Conservation (phyloP, 495 filamentous ascomycete species). For the Echria macrotheca region DNA sequence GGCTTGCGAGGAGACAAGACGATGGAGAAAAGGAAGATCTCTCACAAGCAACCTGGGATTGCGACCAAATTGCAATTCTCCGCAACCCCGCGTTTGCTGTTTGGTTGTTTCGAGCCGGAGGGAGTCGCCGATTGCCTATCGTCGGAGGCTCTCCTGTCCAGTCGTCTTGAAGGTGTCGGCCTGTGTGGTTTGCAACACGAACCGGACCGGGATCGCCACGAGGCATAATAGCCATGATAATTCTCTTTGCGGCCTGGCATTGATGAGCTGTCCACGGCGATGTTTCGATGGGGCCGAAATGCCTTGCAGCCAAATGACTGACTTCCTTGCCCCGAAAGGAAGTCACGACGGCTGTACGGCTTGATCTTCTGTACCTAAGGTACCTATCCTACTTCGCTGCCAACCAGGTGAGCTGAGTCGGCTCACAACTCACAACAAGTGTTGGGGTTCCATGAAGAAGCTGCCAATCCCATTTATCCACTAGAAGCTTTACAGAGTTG, state of each 20-base stretch:
- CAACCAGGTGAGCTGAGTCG: too few relatives aligned
- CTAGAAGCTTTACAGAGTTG: too few relatives aligned
- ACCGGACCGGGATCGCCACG: not conserved
- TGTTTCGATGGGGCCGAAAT: slow-evolving; percentile 19
- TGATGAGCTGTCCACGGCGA: slow-evolving; percentile 24
- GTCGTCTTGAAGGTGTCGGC: not conserved
- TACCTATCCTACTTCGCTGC: too few relatives aligned
- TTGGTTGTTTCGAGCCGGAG: not conserved
- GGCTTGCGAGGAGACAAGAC: too few relatives aligned
- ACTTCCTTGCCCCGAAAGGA: not conserved
- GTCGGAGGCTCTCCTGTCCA: not conserved
- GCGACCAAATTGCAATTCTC: not conserved
- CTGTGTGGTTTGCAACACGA: not conserved
- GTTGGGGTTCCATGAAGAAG: too few relatives aligned
- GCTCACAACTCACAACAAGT: too few relatives aligned
- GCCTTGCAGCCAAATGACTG: not conserved
- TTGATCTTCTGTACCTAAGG: too few relatives aligned
- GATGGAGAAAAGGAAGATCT: too few relatives aligned
- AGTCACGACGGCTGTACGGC: too few relatives aligned
- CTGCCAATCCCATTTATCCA: too few relatives aligned
- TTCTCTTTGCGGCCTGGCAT: slow-evolving; percentile 15
- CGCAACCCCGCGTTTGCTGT: not conserved
- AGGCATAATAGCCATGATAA: slow-evolving; percentile 17
- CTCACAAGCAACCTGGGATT: too few relatives aligned
- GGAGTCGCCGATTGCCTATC: not conserved